These are phyloP conservation scores for Tetrapyrgos nigripes DNA, from an alignment of 1,284 basidiomycete genomes.

Conservation along the genomic window DNA sequence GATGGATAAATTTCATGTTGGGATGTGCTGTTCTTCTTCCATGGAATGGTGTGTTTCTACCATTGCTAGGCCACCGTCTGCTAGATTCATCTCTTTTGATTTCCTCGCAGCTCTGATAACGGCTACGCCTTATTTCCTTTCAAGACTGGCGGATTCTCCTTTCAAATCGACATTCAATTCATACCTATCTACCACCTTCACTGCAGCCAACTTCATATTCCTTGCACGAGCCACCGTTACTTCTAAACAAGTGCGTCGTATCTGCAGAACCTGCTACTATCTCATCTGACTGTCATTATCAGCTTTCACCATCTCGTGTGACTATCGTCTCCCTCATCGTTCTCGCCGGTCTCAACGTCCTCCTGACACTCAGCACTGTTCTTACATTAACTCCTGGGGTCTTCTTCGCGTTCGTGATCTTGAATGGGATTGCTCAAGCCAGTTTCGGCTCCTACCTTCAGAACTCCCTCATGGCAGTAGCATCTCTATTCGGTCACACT, in stretches of 20 bases:
- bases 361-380: constrained; percentile 69
- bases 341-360: constrained; percentile 55
- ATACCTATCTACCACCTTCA: constrained; percentile 71
- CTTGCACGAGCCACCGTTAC: constrained; percentile 74
- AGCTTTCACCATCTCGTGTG: constrained; percentile 55
- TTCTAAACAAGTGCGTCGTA: constrained; percentile 61
- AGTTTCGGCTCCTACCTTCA: constrained; percentile 70
- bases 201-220: constrained; percentile 68
- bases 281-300: constrained; percentile 12
- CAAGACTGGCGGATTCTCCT: constrained; percentile 62
- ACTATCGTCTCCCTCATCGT: constrained; percentile 50
- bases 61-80: constrained; percentile 4
- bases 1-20: constrained; percentile 72
- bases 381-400: constrained; percentile 53
- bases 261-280: background rate
- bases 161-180: constrained; percentile 69
- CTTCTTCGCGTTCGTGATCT: constrained; percentile 70
- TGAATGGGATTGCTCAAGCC: constrained; percentile 62
- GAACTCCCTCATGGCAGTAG: constrained; percentile 71
- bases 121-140: constrained; percentile 76
- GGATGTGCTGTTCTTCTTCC: constrained; percentile 77
- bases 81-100: constrained; percentile 10
- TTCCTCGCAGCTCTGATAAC: constrained; percentile 69
- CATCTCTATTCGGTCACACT: constrained; percentile 72
- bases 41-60: constrained; percentile 75